Evolutionary conservation across 1,284 basidiomycete species (phyloP).

Genomic region (Salmacisia buchloeana): DNA sequence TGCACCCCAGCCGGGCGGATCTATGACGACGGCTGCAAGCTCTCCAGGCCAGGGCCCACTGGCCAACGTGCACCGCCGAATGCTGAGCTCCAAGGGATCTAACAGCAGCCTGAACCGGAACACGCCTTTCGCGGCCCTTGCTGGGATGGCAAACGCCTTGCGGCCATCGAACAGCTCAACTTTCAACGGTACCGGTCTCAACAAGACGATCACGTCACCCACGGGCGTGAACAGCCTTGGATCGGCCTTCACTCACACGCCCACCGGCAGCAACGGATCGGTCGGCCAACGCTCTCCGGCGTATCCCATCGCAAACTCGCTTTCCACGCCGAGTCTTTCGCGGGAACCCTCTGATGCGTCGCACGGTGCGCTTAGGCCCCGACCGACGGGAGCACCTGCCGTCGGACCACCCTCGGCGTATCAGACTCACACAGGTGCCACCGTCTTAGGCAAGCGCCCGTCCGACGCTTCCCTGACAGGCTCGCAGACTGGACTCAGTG

Average conservation of each 20-base stretch:
- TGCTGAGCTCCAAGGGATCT: neutral
- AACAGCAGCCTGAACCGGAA: constrained; percentile 4
- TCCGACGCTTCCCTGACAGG: neutral
- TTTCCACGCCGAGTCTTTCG: neutral
- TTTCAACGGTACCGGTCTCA: neutral
- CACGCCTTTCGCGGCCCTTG: neutral
- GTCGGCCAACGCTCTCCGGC: neutral
- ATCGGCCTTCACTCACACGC: neutral
- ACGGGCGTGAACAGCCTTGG: neutral
- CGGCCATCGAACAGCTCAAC: neutral
- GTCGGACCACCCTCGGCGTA: neutral
- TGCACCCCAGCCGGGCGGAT: neutral
- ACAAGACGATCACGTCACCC: neutral
- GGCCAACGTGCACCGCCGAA: neutral
- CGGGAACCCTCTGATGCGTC: neutral
- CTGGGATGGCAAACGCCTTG: neutral
- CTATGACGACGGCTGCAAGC: neutral
- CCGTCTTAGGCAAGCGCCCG: neutral
- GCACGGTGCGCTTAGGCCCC: neutral
- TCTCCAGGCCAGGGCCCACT: neutral
- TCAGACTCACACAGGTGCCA: neutral
- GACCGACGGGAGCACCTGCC: neutral
- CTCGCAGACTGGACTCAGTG: neutral
- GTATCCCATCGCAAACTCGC: neutral
- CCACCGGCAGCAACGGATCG: neutral